Percentiles rank a stretch among this genome's conserved stretches.
Evolutionary conservation across 805 yeast genomes (phyloP).

Genomic region (Candida jianshihensis): DNA sequence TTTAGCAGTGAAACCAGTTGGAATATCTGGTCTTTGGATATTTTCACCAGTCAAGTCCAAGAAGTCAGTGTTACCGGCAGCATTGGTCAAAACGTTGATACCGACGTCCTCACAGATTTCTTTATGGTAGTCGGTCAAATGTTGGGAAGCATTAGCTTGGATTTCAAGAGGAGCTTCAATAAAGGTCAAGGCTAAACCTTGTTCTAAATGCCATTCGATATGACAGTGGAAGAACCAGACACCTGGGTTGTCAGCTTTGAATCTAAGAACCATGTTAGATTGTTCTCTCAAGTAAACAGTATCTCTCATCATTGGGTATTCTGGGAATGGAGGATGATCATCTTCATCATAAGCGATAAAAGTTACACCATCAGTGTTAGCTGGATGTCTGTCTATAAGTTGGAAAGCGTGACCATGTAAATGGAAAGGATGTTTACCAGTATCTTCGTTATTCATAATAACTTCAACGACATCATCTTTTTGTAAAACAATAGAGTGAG

Average conservation of each 20-base stretch:
- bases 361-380: constrained; percentile 46
- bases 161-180: constrained; percentile 79
- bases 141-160: constrained; percentile 45
- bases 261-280: constrained; percentile 80
- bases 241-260: constrained; percentile 93
- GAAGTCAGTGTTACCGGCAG: constrained; percentile 75
- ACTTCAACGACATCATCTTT: constrained; percentile 59
- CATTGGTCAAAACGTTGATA: constrained; percentile 64
- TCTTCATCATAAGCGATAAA: constrained; percentile 46
- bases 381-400: constrained; percentile 66
- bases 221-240: constrained; percentile 99
- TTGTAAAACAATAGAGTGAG: constrained; percentile 63
- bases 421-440: constrained; percentile 97
- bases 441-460: constrained; percentile 77
- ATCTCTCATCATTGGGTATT: constrained; percentile 81
- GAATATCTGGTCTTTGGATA: constrained; percentile 59
- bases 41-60: constrained; percentile 70
- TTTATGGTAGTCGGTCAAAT: constrained; percentile 53
- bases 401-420: constrained; percentile 89
- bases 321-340: constrained; percentile 48
- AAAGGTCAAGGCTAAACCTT: constrained; percentile 78
- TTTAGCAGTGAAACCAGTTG: constrained; percentile 87
- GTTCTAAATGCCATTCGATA: constrained; percentile 96
- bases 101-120: constrained; percentile 53
- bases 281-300: constrained; percentile 72